Conservation (phyloP, 768 basidiomycete genomes). For the Tremella mesenterica region DNA sequence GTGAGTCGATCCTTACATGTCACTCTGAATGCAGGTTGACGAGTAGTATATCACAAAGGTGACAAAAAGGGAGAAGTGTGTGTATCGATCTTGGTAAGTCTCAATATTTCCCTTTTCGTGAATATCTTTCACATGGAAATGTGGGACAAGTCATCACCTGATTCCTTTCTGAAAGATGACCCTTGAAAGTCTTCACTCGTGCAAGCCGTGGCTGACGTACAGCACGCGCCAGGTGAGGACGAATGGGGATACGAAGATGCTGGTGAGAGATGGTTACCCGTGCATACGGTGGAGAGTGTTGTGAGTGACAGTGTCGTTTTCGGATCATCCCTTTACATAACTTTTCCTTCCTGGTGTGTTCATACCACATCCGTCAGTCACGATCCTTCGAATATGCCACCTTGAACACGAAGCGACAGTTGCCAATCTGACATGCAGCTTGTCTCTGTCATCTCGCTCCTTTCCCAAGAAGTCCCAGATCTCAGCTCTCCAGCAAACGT, state of each 20-base stretch:
- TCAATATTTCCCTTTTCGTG: not conserved
- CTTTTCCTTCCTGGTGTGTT: too few species aligned
- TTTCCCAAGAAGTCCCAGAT: conserved; percentile 85
- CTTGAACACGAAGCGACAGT: conserved; percentile 5
- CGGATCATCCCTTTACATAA: too few species aligned
- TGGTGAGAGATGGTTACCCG: conserved; percentile 93
- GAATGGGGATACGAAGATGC: conserved; percentile 92
- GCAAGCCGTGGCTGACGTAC: not conserved
- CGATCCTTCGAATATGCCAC: too few species aligned
- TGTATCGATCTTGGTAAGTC: conserved; percentile 48
- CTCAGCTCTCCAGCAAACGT: conserved; percentile 92
- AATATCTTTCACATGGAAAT: conserved; percentile 1
- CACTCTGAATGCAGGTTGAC: not conserved
- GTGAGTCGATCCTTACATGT: conserved; percentile 23
- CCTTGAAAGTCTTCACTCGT: not conserved
- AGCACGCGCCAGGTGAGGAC: conserved; percentile 95
- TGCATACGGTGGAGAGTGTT: conserved; percentile 93
- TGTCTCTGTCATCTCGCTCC: conserved; percentile 86
- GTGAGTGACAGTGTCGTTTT: conserved; percentile 48
- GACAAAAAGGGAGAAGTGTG: conserved; percentile 47
- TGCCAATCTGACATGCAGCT: conserved; percentile 53
- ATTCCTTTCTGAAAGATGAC: too few species aligned
- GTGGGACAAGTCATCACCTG: too few species aligned
- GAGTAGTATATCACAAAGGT: conserved; percentile 45
- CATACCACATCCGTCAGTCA: not conserved